Conservation (phyloP, 2,329 filamentous ascomycete species). For the Madurella fahalii region DNA sequence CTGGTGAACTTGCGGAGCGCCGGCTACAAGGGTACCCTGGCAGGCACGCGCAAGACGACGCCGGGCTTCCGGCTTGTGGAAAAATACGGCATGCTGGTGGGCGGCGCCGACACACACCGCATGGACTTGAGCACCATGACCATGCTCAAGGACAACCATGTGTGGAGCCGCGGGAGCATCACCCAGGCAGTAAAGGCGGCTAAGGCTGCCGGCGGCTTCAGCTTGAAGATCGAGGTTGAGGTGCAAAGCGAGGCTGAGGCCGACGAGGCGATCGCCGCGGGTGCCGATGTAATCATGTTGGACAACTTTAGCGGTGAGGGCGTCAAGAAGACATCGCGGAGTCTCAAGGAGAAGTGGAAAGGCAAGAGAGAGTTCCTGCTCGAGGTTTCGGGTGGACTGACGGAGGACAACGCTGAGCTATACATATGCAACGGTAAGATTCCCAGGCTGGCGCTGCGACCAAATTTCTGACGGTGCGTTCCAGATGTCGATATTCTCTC, state of each 20-base stretch:
- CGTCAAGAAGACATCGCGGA: constrained; percentile 68
- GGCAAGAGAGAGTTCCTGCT: constrained; percentile 71
- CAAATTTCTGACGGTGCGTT: constrained; percentile 18
- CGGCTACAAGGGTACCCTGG: constrained; percentile 80
- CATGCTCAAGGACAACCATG: constrained; percentile 99
- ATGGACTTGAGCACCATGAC: constrained; percentile 93
- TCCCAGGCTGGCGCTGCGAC: not conserved
- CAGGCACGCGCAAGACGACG: constrained; percentile 94
- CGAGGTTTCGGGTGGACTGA: constrained; percentile 89
- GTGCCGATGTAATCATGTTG: constrained; percentile 94
- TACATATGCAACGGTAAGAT: constrained; percentile 71
- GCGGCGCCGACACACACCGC: constrained; percentile 85
- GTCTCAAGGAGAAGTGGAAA: constrained; percentile 75
- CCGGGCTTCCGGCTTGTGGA: constrained; percentile 93
- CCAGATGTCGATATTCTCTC: constrained; percentile 90
- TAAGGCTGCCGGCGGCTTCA: constrained; percentile 79
- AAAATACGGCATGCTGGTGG: constrained; percentile 96
- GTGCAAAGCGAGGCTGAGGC: constrained; percentile 85
- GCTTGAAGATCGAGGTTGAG: constrained; percentile 93
- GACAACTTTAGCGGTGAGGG: constrained; percentile 88
- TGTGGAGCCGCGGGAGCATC: constrained; percentile 87
- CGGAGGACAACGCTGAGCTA: constrained; percentile 72
- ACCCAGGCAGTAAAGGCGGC: constrained; percentile 80
- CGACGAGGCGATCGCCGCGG: constrained; percentile 83
- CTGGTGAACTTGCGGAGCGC: constrained; percentile 54